Evolutionary conservation across 768 basidiomycete genomes (phyloP), one percentile per base, ranked within the genome.

Genomic region (Amanita thiersii): DNA sequence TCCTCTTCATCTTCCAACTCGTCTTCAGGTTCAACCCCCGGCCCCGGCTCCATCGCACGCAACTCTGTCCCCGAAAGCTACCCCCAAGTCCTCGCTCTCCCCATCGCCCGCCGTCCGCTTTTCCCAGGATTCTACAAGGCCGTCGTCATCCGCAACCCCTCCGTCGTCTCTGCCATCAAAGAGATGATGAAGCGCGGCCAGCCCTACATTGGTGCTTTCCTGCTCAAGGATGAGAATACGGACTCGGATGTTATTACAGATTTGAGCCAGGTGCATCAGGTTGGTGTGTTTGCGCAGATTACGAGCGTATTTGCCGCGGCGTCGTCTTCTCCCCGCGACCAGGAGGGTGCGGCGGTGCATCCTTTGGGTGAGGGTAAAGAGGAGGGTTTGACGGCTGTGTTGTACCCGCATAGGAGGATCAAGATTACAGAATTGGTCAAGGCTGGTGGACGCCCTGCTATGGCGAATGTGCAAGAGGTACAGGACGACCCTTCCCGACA

Each of bases 51-150:
- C 15, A 83, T 89, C 50, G 81, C 89, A 3, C 89, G 87, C 50
- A 87, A 86, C 44, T 81, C 85, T 11, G 81, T 96, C 3, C 92
- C 93, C 1, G 89, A 91, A 59, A 56, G 77, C 45, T 97, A 97
- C 60, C 93, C 94, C 1, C 89, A 94, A 57, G 83, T 97, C 31
- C 75, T 98, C 19, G 94, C 93, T 2, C 76, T 98, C 0, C 94
- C 94, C 3, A 97, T 98, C 46, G 91, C 91, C 23, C 81, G 92
- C 31, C 76, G 94, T 12, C 94, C 94, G 1, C 80, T 97, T 34
- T 97, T 97, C 66, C 94, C 94, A 3, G 91, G 92, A 21, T 96
- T 97, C 62, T 97, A 97, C 73, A 96, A 97, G 59, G 94, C 93
- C 2, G 93, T 98, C 37, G 91, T 97, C 44, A 75, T 99, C 39